Evolutionary conservation across 305 asterid genomes (phyloP).

Genomic region (Fraxinus albicans): DNA sequence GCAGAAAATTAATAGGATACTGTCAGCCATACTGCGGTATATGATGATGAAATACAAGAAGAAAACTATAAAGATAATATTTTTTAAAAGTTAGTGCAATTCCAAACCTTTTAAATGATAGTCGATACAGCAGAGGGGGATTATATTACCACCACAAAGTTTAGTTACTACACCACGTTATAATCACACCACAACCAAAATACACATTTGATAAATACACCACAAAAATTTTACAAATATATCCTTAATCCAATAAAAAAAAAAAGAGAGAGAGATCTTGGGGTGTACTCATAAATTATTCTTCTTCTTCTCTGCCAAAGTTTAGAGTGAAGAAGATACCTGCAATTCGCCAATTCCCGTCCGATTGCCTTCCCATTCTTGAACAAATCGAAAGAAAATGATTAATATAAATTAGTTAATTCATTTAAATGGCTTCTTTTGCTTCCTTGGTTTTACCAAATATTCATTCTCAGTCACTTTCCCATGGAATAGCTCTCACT

Average conservation of each 20-base stretch:
- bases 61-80: neutral
- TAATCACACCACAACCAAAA: too few relatives aligned
- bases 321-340: neutral
- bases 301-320: neutral
- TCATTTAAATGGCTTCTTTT: conserved; percentile 46
- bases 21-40: neutral
- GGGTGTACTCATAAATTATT: too few relatives aligned
- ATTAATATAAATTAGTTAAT: neutral
- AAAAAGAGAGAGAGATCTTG: too few relatives aligned
- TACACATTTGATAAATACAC: too few relatives aligned
- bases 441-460: conserved; percentile 34
- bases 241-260: too few relatives aligned
- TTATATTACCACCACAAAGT: too few relatives aligned
- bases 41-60: neutral
- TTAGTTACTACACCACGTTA: too few relatives aligned
- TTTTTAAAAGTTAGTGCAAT: neutral
- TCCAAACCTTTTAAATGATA: too few relatives aligned
- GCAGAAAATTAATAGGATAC: neutral
- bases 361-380: neutral
- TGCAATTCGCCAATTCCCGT: neutral
- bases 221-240: too few relatives aligned
- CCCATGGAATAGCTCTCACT: conserved; percentile 28
- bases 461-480: conserved; percentile 35
- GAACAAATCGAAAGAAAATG: neutral
- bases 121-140: too few relatives aligned